Evolutionary conservation across 352 stramenopile species (phyloP), one percentile per base, ranked within the genome.

Genomic region (Sclerospora graminicola): DNA sequence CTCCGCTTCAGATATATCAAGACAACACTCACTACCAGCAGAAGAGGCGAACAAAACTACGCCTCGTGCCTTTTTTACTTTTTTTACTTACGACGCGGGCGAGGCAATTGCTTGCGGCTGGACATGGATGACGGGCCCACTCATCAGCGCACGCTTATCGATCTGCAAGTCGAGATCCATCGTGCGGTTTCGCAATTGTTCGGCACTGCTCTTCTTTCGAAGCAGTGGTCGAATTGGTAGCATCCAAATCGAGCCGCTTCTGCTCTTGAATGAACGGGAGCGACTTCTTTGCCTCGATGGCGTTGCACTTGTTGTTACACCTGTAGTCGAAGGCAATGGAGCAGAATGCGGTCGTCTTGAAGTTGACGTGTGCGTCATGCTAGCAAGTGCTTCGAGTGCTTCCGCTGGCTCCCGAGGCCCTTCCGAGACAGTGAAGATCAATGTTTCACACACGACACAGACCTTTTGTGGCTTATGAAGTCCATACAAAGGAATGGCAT

Each of bases 391-490:
- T 0, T 21, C 28, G 0, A 63, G 28, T 0, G 52, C 48, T 10
- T 63, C 60, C 1, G 41, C 53, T 0, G 53, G 58, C 15, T 63
- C 48, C 16, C 58, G 48, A 2, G 40, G 39, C 32, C 10, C 18
- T 11, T n/a, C 18, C 0, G 13, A 36, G n/a, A 14, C 32, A 29
- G 45, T 44, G 23, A 80, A 60, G 8, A 69, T 61, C 2, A 70
- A 43, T n/a, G 55, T 44, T 1, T 81, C 68, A 40, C 69, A 85
- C 40, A 71, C 50, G 8, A 67, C 55, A 33, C 69, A 85, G 13
- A 85, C 43, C 48, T 80, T 82, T 46, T 85, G 73, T 20, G 63
- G 68, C 19, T 67, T 77, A 7, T 20, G 2, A 4, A 64, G 45
- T 11, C 59, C 59, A 28, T 63, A 70, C 15, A 41, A 46, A 9